A percentile compares a stretch with the other conserved stretches of the same genome.
These are phyloP conservation scores for Pouteria campechiana DNA, from an alignment of 179 eudicot species.

Conservation along the genomic window DNA sequence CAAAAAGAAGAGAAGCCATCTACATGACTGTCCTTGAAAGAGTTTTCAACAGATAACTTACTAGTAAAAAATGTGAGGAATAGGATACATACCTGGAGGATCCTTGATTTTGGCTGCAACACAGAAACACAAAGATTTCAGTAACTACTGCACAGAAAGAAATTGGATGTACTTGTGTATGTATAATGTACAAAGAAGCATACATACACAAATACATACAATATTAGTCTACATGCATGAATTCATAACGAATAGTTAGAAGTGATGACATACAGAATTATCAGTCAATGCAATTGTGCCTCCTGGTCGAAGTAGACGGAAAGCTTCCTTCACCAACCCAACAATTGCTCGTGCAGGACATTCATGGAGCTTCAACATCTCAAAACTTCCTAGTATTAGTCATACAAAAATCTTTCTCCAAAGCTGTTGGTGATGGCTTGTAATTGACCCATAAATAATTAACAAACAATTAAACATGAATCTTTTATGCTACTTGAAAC, in stretches of 20 bases:
- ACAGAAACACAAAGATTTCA: constrained; percentile 2
- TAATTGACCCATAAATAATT: no score
- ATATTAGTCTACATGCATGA: no score
- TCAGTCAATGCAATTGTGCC: constrained; percentile 82
- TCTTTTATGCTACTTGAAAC: no score
- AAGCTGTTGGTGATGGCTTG: no score
- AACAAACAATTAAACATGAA: no score
- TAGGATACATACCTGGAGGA: constrained; percentile 55
- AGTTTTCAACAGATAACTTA: neutral
- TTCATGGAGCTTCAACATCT: constrained; percentile 60
- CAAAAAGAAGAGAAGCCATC: no score
- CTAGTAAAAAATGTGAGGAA: neutral
- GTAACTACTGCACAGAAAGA: no score
- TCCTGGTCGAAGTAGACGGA: constrained; percentile 84
- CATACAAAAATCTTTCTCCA: no score
- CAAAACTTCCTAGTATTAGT: no score
- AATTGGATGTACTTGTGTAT: neutral
- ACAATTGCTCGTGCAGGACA: constrained; percentile 74
- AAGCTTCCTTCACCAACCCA: constrained; percentile 73
- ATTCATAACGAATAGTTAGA: no score
- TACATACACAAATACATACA: no score
- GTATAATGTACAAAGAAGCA: neutral
- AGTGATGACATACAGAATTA: constrained; percentile 93
- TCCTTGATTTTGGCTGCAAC: constrained; percentile 92
- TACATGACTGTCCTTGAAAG: no score